Percentiles rank a stretch among this genome's conserved stretches.
Conservation (phyloP, 257 asterid genomes). For the Pogostemon cablin region DNA sequence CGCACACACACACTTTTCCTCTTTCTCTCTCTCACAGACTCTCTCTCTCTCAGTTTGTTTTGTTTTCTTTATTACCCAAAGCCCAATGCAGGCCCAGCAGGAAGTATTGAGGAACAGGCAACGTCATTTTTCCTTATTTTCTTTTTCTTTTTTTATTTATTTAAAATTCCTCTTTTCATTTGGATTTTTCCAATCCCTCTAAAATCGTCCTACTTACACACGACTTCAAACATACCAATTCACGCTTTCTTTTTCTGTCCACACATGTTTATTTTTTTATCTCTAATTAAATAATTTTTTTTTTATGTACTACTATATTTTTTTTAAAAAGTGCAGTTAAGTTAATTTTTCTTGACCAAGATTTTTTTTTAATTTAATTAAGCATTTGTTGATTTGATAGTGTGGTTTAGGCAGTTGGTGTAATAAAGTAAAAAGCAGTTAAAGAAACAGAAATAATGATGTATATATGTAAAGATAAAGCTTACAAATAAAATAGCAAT, state of each 20-base stretch:
- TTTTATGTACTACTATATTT: too few species aligned
- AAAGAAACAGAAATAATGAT: slow-evolving; percentile 22
- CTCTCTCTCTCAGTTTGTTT: slow-evolving; percentile 36
- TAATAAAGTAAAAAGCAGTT: slow-evolving; percentile 42
- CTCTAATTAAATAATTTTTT: too few species aligned
- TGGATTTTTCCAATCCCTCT: too few species aligned
- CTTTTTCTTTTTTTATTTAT: background rate
- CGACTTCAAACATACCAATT: too few species aligned
- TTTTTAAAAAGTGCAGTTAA: too few species aligned
- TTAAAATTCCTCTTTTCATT: background rate
- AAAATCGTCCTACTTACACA: too few species aligned
- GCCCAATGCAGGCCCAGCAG: slow-evolving; percentile 52
- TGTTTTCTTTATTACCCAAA: slow-evolving; percentile 38
- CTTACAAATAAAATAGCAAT: slow-evolving; percentile 24
- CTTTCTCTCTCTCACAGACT: slow-evolving; percentile 41
- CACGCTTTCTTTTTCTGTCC: too few species aligned
- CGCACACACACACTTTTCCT: slow-evolving; percentile 32
- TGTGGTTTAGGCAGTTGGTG: too few species aligned
- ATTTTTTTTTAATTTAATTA: too few species aligned
- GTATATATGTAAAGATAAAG: slow-evolving; percentile 42
- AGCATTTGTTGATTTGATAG: too few species aligned
- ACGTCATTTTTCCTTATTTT: slow-evolving; percentile 38
- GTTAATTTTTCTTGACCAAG: too few species aligned
- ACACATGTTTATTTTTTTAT: too few species aligned
- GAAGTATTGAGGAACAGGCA: slow-evolving; percentile 37